A percentile compares a stretch with the other conserved stretches of the same genome.
Evolutionary conservation across 805 yeast species (phyloP).

Genomic region (Ogataea angusta): DNA sequence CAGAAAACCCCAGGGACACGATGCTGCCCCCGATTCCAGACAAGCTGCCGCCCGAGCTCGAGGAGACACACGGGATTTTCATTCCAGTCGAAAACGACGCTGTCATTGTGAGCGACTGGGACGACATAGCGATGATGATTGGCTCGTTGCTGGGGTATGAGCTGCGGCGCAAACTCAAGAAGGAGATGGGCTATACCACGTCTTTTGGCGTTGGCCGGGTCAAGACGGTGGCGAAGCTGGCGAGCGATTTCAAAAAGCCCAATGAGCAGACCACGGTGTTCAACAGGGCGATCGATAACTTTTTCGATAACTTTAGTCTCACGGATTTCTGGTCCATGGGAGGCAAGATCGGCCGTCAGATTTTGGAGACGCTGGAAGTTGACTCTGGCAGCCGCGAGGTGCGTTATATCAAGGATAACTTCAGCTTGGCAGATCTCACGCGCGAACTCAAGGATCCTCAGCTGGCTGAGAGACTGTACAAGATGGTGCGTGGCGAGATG

Average conservation of each 20-base stretch:
- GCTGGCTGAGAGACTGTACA: slow-evolving; percentile 53
- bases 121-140: slow-evolving; percentile 64
- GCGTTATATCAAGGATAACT: slow-evolving; percentile 48
- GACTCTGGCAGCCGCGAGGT: slow-evolving; percentile 39
- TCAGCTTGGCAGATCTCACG: slow-evolving; percentile 38
- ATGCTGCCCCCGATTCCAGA: slow-evolving; percentile 45
- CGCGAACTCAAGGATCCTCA: slow-evolving; percentile 37
- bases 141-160: slow-evolving; percentile 61
- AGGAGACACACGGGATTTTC: slow-evolving; percentile 33
- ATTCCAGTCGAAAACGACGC: slow-evolving; percentile 24
- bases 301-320: slow-evolving; percentile 59
- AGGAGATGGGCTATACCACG: slow-evolving; percentile 72
- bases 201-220: slow-evolving; percentile 83
- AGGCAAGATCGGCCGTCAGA: slow-evolving; percentile 73
- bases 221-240: slow-evolving; percentile 79
- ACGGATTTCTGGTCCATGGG: slow-evolving; percentile 89
- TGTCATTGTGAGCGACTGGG: slow-evolving; percentile 58
- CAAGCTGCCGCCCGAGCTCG: slow-evolving; percentile 28
- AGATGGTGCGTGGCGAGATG: slow-evolving; percentile 63
- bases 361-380: slow-evolving; percentile 47
- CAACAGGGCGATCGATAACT: slow-evolving; percentile 43
- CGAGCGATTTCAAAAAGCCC: slow-evolving; percentile 83
- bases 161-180: slow-evolving; percentile 50
- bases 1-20: slow-evolving; percentile 14
- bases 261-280: slow-evolving; percentile 77